Evolutionary conservation across 805 yeast genomes (phyloP).

Genomic region (Myxozyma kluyveri): DNA sequence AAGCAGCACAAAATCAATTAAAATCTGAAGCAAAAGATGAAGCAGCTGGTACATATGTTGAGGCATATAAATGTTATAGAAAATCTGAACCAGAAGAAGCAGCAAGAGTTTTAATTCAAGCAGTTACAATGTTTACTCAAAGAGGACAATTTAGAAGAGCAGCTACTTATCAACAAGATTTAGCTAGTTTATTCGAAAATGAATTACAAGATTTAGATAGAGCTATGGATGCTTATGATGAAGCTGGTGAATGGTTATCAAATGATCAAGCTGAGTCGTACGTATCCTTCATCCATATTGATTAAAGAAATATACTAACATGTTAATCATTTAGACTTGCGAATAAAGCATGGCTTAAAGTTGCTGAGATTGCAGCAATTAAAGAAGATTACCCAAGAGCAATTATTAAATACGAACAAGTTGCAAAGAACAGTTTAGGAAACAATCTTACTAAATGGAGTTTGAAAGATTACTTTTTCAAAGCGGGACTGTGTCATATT

Average conservation of each 20-base stretch:
- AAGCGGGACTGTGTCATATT: slow-evolving; percentile 75
- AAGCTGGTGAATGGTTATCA: slow-evolving; percentile 93
- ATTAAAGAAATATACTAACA: neutral
- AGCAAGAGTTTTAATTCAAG: slow-evolving; percentile 69
- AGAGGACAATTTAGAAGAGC: slow-evolving; percentile 96
- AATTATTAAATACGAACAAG: slow-evolving; percentile 68
- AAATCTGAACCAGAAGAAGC: slow-evolving; percentile 71
- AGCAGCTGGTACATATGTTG: slow-evolving; percentile 84
- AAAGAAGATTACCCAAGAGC: slow-evolving; percentile 75
- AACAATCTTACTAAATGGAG: slow-evolving; percentile 84
- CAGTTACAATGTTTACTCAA: slow-evolving; percentile 77
- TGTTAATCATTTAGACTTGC: slow-evolving; percentile 44
- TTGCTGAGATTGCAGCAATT: slow-evolving; percentile 83
- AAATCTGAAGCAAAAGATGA: slow-evolving; percentile 80
- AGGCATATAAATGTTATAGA: slow-evolving; percentile 84
- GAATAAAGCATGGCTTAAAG: slow-evolving; percentile 80
- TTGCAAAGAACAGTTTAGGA: slow-evolving; percentile 71
- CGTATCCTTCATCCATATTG: slow-evolving; percentile 2
- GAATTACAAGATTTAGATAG: slow-evolving; percentile 62
- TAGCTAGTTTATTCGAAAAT: slow-evolving; percentile 81
- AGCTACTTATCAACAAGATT: slow-evolving; percentile 87
- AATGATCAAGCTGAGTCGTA: slow-evolving; percentile 89
- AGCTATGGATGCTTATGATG: slow-evolving; percentile 78
- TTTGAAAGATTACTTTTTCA: slow-evolving; percentile 84
- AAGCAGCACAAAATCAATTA: slow-evolving; percentile 78